Evolutionary conservation across 768 basidiomycete genomes (phyloP), one percentile per base, ranked within the genome.

Genomic region (Trametes coccinea): DNA sequence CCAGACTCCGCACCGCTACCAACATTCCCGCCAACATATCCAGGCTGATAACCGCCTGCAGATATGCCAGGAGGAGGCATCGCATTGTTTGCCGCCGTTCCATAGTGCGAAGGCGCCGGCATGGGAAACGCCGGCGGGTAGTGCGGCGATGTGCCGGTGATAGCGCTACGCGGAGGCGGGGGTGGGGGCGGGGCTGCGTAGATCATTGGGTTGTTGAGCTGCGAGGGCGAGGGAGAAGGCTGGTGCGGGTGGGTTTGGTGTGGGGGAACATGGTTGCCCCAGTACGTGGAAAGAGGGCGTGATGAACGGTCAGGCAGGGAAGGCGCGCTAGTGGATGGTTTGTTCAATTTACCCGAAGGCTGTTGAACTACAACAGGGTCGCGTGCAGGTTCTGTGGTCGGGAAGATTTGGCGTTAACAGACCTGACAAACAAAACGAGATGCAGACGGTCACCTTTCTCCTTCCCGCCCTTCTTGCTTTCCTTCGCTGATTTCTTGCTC

Each of bases 151-250:
- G 41, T 6, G 41, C 41, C 41, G 11, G 34, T 37, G 34, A 9
- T 8, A 16, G 9, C 3, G 14, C 14, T 27, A 16, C 11, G 13
- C 14, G 31, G 14, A 10, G 53, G 53, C 50, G 53, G 48, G 1
- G 54, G 56, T 14, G 77, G 72, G 11, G 75, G 74, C 4, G 76
- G 76, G 4, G 75, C 73, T 14, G 70, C 62, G 60, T 80, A 79
- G n/a, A 77, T 75, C 17, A 55, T 51, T 14, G 78, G 77, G 54
- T 78, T 79, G 64, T 76, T 79, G 4, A 76, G 66, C 58, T 79
- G 80, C 0, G 78, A 74, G 1, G 78, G 80, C 4, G 79, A 78
- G 5, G 80, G 78, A 3, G 78, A 72, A 5, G 77, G 75, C 52
- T 76, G 76, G 45, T 75, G 54, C 4, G 73, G 74, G 60, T 78